Evolutionary conservation across 2,329 filamentous ascomycete genomes (phyloP).

Genomic region (Penicillium sp.): DNA sequence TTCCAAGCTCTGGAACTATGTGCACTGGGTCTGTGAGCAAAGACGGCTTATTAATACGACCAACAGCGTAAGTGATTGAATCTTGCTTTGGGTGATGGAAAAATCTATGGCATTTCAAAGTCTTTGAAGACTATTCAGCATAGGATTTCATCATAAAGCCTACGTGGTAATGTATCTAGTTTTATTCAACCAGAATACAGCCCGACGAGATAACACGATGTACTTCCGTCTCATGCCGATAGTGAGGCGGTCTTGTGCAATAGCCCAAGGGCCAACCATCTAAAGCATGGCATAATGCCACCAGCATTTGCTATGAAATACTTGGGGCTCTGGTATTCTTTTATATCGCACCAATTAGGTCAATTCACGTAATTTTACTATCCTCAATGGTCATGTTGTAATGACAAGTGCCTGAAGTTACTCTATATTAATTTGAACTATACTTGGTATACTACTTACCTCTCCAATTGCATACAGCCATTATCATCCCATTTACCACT

Average conservation of each 20-base stretch:
- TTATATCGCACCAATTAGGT: neutral
- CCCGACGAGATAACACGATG: neutral
- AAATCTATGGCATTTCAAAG: neutral
- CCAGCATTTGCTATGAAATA: constrained; percentile 1
- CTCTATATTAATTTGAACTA: constrained; percentile 4
- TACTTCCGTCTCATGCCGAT: constrained; percentile 1
- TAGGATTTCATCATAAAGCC: constrained; percentile 3
- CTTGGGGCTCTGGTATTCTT: neutral
- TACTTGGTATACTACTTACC: neutral
- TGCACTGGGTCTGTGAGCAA: constrained; percentile 4
- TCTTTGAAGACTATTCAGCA: constrained; percentile 1
- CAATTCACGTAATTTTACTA: constrained; percentile 3
- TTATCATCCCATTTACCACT: constrained; percentile 5
- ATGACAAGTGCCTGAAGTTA: neutral
- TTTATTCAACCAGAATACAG: neutral
- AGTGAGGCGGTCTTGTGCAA: constrained; percentile 1
- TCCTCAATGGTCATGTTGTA: neutral
- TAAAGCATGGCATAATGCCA: constrained; percentile 1
- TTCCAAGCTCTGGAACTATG: constrained; percentile 1
- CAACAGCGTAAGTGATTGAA: neutral
- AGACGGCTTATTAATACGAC: neutral
- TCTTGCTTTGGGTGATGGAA: no score
- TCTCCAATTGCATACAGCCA: neutral
- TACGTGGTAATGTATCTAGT: neutral
- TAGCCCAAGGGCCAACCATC: neutral